These are phyloP conservation scores for Geranium incanum DNA, from an alignment of 441 rosid species.

Conservation along the genomic window DNA sequence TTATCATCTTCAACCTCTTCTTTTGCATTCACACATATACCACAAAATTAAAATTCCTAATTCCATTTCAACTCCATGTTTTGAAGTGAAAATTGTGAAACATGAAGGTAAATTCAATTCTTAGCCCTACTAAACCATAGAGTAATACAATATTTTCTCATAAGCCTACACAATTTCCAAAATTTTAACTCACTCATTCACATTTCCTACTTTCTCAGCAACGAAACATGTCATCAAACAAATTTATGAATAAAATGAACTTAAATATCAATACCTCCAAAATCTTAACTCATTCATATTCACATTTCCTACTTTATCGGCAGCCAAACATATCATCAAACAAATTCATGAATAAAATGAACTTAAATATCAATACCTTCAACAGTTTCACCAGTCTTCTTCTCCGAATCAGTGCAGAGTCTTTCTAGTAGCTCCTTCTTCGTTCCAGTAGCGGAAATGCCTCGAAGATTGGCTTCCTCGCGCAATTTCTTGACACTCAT, in stretches of 20 bases:
- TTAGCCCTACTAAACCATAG: neutral
- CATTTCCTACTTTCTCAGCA: neutral
- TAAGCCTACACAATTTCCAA: neutral
- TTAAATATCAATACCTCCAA: constrained; percentile 19
- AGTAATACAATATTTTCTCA: neutral
- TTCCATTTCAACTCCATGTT: neutral
- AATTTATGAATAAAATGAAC: neutral
- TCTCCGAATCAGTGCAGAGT: constrained; percentile 34
- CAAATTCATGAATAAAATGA: neutral
- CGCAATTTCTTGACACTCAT: constrained; percentile 60
- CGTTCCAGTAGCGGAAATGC: constrained; percentile 44
- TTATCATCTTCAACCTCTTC: constrained; percentile 28
- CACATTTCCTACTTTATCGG: neutral
- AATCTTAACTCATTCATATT: neutral
- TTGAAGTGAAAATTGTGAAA: neutral
- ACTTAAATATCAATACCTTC: constrained; percentile 21
- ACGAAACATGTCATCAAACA: neutral
- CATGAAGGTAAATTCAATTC: neutral
- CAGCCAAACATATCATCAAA: neutral
- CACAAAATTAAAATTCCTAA: constrained; percentile 10
- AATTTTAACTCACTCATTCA: neutral
- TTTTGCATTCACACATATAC: constrained; percentile 23
- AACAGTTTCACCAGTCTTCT: constrained; percentile 19
- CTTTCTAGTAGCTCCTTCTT: constrained; percentile 52
- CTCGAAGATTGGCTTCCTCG: constrained; percentile 45